phyloP scores from a whole-genome alignment of 2,329 filamentous ascomycete species.

The Aspergillus luchuensis region DNA sequence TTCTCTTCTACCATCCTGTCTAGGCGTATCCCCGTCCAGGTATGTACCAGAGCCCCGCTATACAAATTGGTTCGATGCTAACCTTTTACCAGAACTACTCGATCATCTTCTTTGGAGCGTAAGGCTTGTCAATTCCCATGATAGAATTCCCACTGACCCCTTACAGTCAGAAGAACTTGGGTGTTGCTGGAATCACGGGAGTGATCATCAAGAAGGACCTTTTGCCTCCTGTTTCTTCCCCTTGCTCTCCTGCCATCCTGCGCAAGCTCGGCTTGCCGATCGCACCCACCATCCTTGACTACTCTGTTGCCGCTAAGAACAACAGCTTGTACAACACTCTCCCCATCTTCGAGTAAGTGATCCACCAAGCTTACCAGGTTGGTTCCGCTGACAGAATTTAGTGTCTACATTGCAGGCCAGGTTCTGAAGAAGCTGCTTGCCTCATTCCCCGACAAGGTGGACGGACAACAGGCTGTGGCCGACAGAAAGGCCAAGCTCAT shows the following conservation, averaged over 20 bases:
- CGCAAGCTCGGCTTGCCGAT: conserved; percentile 63
- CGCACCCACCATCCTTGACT: conserved; percentile 74
- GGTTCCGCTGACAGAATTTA: conserved; percentile 36
- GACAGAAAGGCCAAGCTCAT: conserved; percentile 74
- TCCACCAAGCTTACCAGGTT: not conserved
- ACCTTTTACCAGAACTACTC: conserved; percentile 54
- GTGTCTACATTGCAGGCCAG: conserved; percentile 85
- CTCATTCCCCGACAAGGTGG: conserved; percentile 67
- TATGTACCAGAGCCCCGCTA: not conserved
- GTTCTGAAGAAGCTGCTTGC: conserved; percentile 76
- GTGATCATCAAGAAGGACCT: conserved; percentile 81
- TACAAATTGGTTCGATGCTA: not conserved
- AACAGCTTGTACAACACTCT: conserved; percentile 96
- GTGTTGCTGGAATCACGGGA: conserved; percentile 81
- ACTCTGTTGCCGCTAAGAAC: conserved; percentile 84
- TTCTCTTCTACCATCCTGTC: conserved; percentile 95
- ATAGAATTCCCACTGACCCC: conserved; percentile 15
- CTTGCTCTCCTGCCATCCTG: conserved; percentile 69
- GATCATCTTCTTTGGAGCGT: conserved; percentile 71
- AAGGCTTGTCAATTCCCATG: not conserved
- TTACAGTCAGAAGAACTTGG: conserved; percentile 81
- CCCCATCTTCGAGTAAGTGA: conserved; percentile 68
- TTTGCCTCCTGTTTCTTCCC: conserved; percentile 66
- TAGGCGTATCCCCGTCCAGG: conserved; percentile 43
- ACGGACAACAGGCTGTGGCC: conserved; percentile 73